These are phyloP conservation scores for Macrolepiota albuminosa DNA, from an alignment of 768 basidiomycete genomes.

Conservation along the genomic window DNA sequence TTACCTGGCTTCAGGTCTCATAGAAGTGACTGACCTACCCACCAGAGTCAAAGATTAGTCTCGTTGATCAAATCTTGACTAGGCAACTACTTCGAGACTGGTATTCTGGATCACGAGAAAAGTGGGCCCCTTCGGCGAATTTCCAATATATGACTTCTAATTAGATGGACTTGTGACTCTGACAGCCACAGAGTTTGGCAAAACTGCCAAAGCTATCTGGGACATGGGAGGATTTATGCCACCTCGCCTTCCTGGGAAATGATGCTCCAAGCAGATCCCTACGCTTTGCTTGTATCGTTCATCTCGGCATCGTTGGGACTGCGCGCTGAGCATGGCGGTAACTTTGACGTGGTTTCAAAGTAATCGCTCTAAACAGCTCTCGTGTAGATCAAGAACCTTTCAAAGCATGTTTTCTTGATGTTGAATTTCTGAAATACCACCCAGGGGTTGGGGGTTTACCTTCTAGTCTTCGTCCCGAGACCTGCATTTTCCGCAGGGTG, in stretches of 20 bases:
- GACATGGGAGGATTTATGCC: constrained; percentile 72
- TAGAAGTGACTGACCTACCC: no score
- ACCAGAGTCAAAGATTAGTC: neutral
- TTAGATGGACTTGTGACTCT: neutral
- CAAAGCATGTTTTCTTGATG: constrained; percentile 30
- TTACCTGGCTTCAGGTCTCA: no score
- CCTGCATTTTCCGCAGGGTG: constrained; percentile 76
- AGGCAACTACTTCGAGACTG: constrained; percentile 68
- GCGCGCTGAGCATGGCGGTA: constrained; percentile 80
- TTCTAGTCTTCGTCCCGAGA: constrained; percentile 77
- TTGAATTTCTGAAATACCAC: neutral
- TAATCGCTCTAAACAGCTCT: neutral
- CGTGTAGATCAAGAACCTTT: constrained; percentile 67
- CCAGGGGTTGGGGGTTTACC: constrained; percentile 64
- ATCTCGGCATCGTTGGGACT: constrained; percentile 73
- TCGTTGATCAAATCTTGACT: neutral
- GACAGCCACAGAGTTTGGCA: constrained; percentile 61
- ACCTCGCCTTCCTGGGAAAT: constrained; percentile 26
- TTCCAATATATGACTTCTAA: neutral
- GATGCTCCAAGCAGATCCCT: constrained; percentile 63
- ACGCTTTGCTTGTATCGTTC: constrained; percentile 71
- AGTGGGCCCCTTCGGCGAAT: constrained; percentile 64
- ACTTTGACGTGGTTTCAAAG: constrained; percentile 48
- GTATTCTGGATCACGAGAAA: constrained; percentile 70
- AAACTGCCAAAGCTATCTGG: constrained; percentile 77